phyloP scores from a whole-genome alignment of 495 filamentous ascomycete species.

The Aspergillus homomorphus region DNA sequence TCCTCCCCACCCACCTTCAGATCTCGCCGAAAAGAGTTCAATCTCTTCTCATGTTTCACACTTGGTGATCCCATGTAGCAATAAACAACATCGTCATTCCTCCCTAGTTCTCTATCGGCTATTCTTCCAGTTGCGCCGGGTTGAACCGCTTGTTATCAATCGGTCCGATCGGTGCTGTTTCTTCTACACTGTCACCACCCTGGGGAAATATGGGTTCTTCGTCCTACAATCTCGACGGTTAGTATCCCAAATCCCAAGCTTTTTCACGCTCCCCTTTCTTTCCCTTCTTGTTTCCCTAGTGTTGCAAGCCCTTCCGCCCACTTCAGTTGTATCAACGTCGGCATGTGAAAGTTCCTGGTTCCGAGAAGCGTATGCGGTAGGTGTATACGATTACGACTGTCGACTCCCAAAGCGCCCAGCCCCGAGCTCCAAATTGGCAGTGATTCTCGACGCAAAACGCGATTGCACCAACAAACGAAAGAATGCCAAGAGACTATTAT shows the following conservation, averaged over 20 bases:
- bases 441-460: background rate
- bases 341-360: constrained; percentile 2
- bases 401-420: background rate
- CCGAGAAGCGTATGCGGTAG: constrained; percentile 4
- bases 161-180: constrained; percentile 24
- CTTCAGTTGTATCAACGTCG: background rate
- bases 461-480: constrained; percentile 2
- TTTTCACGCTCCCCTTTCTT: constrained; percentile 19
- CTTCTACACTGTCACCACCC: constrained; percentile 15
- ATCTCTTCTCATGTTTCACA: constrained; percentile 9
- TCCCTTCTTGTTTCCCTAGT: constrained; percentile 14
- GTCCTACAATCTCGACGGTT: constrained; percentile 41
- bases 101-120: constrained; percentile 2
- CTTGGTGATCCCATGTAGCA: constrained; percentile 22
- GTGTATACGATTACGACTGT: background rate
- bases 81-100: constrained; percentile 10
- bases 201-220: constrained; percentile 39
- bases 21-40: constrained; percentile 3
- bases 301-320: background rate
- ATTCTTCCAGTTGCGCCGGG: constrained; percentile 18
- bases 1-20: background rate
- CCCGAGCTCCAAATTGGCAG: background rate
- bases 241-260: constrained; percentile 22
- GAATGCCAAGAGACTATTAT: constrained; percentile 6
- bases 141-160: constrained; percentile 29